These are phyloP conservation scores for Pythium apleroticum DNA, from an alignment of 352 stramenopile genomes.

Conservation along the genomic window DNA sequence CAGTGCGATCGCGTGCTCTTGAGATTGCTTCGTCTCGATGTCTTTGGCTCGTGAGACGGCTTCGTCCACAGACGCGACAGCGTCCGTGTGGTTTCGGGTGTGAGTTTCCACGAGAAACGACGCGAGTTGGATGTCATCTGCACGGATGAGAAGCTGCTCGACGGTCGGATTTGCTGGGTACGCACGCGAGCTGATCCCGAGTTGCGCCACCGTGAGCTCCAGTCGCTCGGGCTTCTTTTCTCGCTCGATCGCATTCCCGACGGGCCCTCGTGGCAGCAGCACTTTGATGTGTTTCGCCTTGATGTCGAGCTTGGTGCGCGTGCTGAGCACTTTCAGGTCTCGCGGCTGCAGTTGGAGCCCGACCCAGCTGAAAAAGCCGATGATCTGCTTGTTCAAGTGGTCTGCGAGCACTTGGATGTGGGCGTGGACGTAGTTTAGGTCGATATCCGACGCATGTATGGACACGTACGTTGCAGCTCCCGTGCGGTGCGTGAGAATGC, in stretches of 20 bases:
- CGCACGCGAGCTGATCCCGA: conserved; percentile 44
- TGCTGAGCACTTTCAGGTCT: conserved; percentile 29
- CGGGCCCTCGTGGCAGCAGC: conserved; percentile 45
- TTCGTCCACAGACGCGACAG: conserved; percentile 42
- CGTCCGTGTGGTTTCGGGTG: conserved; percentile 32
- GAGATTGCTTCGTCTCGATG: not conserved
- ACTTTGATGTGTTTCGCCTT: conserved; percentile 40
- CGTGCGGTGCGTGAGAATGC: conserved; percentile 42
- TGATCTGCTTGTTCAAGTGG: conserved; percentile 58
- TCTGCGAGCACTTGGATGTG: conserved; percentile 47
- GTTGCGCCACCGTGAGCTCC: conserved; percentile 43
- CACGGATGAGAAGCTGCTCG: conserved; percentile 53
- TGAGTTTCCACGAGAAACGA: conserved; percentile 35
- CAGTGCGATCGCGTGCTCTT: conserved; percentile 24
- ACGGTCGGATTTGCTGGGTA: conserved; percentile 40
- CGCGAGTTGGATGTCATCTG: conserved; percentile 39
- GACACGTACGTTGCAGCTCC: conserved; percentile 44
- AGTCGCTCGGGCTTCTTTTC: conserved; percentile 52
- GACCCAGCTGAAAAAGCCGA: conserved; percentile 66
- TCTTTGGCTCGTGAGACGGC: conserved; percentile 22
- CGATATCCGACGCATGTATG: conserved; percentile 38
- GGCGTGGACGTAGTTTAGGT: conserved; percentile 62
- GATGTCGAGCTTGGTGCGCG: conserved; percentile 62
- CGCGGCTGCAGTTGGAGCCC: conserved; percentile 48
- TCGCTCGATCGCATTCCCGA: conserved; percentile 38